A percentile compares a stretch with the other conserved stretches of the same genome.
Conservation (phyloP, 257 asterid species). For the Capsicum chinense region DNA sequence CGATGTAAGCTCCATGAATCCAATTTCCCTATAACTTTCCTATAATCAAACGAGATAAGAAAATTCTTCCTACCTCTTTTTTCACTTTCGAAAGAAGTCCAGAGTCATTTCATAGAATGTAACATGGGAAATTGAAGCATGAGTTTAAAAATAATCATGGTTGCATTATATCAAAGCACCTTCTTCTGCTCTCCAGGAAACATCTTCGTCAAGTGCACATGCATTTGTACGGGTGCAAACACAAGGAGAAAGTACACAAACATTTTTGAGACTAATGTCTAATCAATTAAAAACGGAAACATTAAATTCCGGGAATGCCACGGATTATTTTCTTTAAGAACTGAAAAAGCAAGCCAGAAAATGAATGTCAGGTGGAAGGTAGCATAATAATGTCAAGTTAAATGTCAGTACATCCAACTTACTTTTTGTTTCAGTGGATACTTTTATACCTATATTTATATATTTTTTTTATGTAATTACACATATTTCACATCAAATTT, state of each 20-base stretch:
- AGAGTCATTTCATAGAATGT: background rate
- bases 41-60: background rate
- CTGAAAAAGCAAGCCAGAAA: background rate
- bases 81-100: background rate
- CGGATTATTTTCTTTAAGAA: too few relatives aligned
- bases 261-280: background rate
- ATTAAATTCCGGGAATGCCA: background rate
- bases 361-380: background rate
- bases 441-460: too few relatives aligned
- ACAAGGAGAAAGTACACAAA: background rate
- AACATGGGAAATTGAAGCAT: background rate
- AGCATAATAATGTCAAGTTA: too few relatives aligned
- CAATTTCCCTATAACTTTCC: background rate
- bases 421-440: too few relatives aligned
- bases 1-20: background rate
- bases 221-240: background rate
- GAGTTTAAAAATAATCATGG: background rate
- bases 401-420: too few relatives aligned
- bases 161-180: slow-evolving; percentile 1
- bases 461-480: too few relatives aligned
- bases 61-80: background rate
- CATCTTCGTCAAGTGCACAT: background rate
- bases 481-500: too few relatives aligned
- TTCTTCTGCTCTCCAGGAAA: background rate
- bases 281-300: background rate